Evolutionary conservation across 2,329 filamentous ascomycete species (phyloP), one percentile per base, ranked within the genome.

Genomic region (Arthrobotrys sinensis): DNA sequence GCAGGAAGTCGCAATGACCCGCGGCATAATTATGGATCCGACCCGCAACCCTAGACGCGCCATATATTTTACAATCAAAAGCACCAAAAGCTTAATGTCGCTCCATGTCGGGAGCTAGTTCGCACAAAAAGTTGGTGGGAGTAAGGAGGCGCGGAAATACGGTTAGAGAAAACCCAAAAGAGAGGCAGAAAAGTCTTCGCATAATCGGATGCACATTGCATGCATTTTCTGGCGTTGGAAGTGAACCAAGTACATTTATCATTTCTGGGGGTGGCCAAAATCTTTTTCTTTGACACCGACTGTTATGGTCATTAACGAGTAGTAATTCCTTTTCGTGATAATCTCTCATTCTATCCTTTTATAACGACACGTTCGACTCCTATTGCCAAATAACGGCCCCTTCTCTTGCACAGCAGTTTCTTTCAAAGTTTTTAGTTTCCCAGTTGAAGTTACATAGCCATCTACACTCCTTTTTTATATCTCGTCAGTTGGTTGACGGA

Each of bases 191-290:
- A 68, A 60, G 63, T 52, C 32, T 63, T 67, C 24, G 43, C 60
- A 66, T 60, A 45, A 73, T 66, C 21, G 40, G 48, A 66, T 60
- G 62, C 45, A 34, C 38, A 38, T 46, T 34, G 28, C 46, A 46
- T 75, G 70, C 70, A 75, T 75, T 75, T 63, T 75, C 36, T 28
- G 70, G 70, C 70, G 70, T 75, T 75, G 52, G 66, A 75, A 64
- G 64, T 53, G 64, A 73, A 73, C 60, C 21, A 38, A 62, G 36
- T 32, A 57, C 52, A 66, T 60, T 45, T 75, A 67, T 68, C 63
- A 75, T 75, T 63, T 63, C 45, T 14, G 21, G 36, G 62, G 70
- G 70, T 63, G 62, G 52, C 53, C 45, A 62, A 60, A 70, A 75
- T 60, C 12, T 50, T 62, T 55, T 48, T 32, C 34, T 43, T 53